Conservation (phyloP, 2,329 filamentous ascomycete genomes). For the Colletotrichum salicis region DNA sequence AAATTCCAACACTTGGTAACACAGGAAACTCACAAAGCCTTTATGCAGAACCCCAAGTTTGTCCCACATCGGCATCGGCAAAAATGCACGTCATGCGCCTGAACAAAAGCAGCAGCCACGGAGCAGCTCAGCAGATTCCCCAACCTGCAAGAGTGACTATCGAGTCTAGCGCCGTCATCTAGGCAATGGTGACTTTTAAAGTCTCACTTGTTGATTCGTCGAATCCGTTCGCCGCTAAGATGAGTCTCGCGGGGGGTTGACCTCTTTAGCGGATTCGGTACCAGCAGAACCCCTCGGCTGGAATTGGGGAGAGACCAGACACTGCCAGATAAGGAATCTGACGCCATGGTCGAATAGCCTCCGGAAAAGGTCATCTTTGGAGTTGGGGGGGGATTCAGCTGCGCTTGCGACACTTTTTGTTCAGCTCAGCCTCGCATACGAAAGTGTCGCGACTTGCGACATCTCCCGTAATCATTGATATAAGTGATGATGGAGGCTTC, state of each 20-base stretch:
- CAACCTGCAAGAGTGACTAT: background rate
- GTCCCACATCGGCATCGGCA: background rate
- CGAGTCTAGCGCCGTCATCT: background rate
- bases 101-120: background rate
- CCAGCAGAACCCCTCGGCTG: too few species aligned
- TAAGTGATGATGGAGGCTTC: background rate
- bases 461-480: too few species aligned
- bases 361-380: background rate
- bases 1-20: background rate
- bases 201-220: background rate
- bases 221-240: background rate
- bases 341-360: background rate
- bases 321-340: background rate
- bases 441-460: background rate
- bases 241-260: background rate
- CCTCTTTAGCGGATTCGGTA: background rate
- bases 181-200: background rate
- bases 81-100: background rate
- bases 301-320: background rate
- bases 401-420: background rate
- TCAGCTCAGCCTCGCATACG: background rate
- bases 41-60: background rate
- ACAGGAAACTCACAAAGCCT: background rate
- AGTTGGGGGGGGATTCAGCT: background rate
- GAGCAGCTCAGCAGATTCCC: background rate